These are phyloP conservation scores for Hymenoscyphus scutula DNA, from an alignment of 2,329 filamentous ascomycete genomes.

Conservation along the genomic window DNA sequence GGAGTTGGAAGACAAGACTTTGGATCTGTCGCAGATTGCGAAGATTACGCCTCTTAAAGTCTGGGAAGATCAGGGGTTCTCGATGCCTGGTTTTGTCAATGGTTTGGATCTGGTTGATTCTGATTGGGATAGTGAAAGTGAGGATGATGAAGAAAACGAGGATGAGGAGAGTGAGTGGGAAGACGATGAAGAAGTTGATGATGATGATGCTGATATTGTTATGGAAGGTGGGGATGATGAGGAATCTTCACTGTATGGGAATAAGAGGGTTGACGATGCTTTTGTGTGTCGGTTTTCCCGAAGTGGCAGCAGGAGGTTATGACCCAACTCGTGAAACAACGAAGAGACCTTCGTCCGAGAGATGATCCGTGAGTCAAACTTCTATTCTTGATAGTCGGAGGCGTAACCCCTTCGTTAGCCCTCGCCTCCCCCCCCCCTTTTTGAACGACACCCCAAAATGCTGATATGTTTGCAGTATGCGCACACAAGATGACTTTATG, in stretches of 20 bases:
- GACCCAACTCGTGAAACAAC: not conserved
- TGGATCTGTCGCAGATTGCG: slow-evolving; percentile 12
- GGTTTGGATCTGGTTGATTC: slow-evolving; percentile 7
- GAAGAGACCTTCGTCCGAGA: not conserved
- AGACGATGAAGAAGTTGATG: slow-evolving; percentile 13
- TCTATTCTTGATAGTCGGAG: too few relatives aligned
- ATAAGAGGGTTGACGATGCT: not conserved
- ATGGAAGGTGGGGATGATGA: not conserved
- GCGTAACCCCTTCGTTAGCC: too few relatives aligned
- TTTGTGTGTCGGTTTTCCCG: not conserved
- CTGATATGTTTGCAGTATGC: not conserved
- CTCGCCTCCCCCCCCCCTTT: too few relatives aligned
- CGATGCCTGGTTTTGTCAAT: slow-evolving; percentile 16
- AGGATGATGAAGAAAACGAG: not conserved
- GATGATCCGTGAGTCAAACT: not conserved
- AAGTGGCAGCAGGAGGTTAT: not conserved
- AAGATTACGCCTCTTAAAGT: slow-evolving; percentile 14
- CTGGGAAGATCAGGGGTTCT: slow-evolving; percentile 19
- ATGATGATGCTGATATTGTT: slow-evolving; percentile 5
- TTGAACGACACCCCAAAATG: too few relatives aligned
- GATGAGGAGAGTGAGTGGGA: slow-evolving; percentile 10
- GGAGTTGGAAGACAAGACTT: slow-evolving; percentile 23
- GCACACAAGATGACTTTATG: slow-evolving; percentile 31
- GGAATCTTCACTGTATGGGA: not conserved
- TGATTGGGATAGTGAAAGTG: slow-evolving; percentile 4